phyloP scores from a whole-genome alignment of 148 eudicot genomes.

The Vaccinium vitisidaea region DNA sequence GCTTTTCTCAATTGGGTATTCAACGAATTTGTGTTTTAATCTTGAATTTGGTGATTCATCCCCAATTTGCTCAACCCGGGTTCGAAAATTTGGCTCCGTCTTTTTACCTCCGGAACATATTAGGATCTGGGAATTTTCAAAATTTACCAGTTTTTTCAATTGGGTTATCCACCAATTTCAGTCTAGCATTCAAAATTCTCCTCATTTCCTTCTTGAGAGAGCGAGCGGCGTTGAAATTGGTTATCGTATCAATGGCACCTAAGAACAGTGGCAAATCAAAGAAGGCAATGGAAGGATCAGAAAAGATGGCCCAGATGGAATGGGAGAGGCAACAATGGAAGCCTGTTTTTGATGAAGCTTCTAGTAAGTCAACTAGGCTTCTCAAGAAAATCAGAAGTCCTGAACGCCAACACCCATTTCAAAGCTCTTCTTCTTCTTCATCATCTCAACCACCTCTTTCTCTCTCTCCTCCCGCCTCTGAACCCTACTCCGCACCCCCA shows the following conservation, averaged over 20 bases:
- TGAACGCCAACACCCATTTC: constrained; percentile 35
- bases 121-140: not conserved
- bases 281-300: constrained; percentile 21
- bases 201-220: constrained; percentile 19
- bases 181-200: constrained; percentile 2
- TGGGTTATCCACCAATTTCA: not conserved
- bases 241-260: constrained; percentile 29
- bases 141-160: not conserved
- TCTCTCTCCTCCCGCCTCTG: constrained; percentile 15
- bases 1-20: constrained; percentile 8
- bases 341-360: constrained; percentile 56
- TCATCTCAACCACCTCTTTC: constrained; percentile 12
- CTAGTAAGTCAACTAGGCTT: constrained; percentile 50
- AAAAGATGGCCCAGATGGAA: constrained; percentile 27
- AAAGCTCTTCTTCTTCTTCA: not conserved
- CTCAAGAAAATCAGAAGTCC: constrained; percentile 67
- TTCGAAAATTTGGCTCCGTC: not conserved
- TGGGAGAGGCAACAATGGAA: constrained; percentile 46
- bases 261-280: constrained; percentile 33
- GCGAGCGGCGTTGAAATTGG: constrained; percentile 36
- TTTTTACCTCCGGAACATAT: not conserved
- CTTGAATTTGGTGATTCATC: constrained; percentile 7
- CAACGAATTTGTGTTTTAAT: constrained; percentile 9
- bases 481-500: constrained; percentile 13
- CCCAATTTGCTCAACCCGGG: not conserved